Evolutionary conservation across 257 asterid species (phyloP).

Genomic region (Penstemon barbatus): DNA sequence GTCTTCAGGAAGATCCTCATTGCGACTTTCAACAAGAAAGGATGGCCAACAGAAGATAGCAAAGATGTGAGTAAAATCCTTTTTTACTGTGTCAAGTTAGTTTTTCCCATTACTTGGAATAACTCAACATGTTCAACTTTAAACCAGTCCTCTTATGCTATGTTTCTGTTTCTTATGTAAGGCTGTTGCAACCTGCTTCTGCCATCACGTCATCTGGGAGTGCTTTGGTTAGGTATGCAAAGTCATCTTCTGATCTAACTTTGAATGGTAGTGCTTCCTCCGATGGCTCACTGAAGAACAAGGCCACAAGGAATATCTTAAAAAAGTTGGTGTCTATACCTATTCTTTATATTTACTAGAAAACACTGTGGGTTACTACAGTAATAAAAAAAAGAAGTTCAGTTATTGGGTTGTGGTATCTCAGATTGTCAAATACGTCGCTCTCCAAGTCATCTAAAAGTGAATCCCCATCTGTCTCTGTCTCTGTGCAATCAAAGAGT

Average conservation of each 20-base stretch:
- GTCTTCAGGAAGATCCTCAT: conserved; percentile 41
- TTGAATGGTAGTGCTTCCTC: conserved; percentile 43
- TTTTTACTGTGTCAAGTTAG: not conserved
- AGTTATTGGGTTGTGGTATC: conserved; percentile 30
- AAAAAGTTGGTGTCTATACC: conserved; percentile 59
- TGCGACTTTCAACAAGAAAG: conserved; percentile 42
- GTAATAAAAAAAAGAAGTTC: conserved; percentile 12
- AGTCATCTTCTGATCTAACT: conserved; percentile 38
- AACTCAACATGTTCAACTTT: conserved; percentile 1
- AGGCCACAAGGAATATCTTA: conserved; percentile 42
- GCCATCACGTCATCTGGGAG: conserved; percentile 40
- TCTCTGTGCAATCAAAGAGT: conserved; percentile 42
- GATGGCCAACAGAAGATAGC: conserved; percentile 45
- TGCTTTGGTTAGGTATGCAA: conserved; percentile 30
- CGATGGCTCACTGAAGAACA: conserved; percentile 35
- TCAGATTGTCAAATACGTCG: conserved; percentile 46
- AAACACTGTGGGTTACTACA: not conserved
- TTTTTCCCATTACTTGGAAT: conserved; percentile 19
- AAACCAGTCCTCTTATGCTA: conserved; percentile 28
- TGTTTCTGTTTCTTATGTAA: conserved; percentile 34
- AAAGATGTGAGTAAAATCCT: conserved; percentile 43
- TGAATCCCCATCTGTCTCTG: conserved; percentile 45
- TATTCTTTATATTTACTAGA: conserved; percentile 8
- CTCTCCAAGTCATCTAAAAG: conserved; percentile 44
- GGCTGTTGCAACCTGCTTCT: conserved; percentile 45